Base-by-base conservation (phyloP, 371 early-diverging fungal genomes). In the Choanephora cucurbitarum region DNA sequence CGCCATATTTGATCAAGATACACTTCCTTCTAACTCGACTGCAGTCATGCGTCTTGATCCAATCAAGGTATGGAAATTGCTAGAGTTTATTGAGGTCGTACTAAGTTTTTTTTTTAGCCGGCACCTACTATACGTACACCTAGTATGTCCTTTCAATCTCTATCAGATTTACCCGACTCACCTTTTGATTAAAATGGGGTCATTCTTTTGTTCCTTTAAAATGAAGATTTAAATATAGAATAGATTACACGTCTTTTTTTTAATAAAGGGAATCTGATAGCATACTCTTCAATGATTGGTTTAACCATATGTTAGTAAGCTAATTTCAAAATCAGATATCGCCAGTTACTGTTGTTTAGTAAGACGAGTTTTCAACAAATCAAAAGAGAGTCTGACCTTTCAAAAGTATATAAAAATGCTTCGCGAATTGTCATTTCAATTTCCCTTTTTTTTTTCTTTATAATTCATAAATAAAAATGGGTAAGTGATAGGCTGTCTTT, bases 391-490 rank as follows among this genome's bases (percentile, higher is more conserved):
- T 18, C 31, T 23, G 37, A 18, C 41, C 40, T 32, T 11, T 22
- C 48, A 48, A 48, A 49, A 56, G 40, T 33, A 56, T 41, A 41
- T 40, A 24, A 40, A 40, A n/a, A 28, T 37, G 33, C 48, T 41
- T 17, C 7, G 22, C 15, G 21, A 24, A 49, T 32, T 22, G 31
- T 46, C 21, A 22, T 43, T 28, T 41, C 19, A 11, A 50, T 41
- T 33, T 48, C 42, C 52, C 34, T 48, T 22, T 14, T 40, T 47
- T 33, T 42, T n/a, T 37, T 24, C 49, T 15, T 19, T 49, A 43
- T 24, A 44, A 17, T 18, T 2, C 17, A 40, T 45, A 39, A 37
- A 48, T 34, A 45, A 61, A 55, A 50, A 61, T 61, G 61, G 61
- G 61, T 61, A 61, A 50, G 61, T 50, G 5, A n/a, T n/a, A n/a